These are phyloP conservation scores for Nicotiana undulata DNA, from an alignment of 257 asterid genomes.

Conservation along the genomic window DNA sequence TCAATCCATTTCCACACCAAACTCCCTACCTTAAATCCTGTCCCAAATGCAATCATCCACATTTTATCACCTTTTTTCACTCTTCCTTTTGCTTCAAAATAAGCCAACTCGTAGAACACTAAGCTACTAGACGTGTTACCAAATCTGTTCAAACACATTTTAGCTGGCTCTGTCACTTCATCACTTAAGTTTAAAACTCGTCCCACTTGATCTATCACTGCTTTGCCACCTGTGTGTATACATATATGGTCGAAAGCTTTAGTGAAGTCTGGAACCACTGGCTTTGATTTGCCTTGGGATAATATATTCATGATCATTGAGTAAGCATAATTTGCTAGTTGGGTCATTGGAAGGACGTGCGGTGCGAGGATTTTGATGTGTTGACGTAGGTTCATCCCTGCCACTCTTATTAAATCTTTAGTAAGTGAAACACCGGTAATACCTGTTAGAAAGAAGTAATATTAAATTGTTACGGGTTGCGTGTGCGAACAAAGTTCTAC, in stretches of 20 bases:
- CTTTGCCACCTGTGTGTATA: constrained; percentile 63
- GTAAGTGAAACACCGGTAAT: constrained; percentile 41
- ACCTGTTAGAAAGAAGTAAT: neutral
- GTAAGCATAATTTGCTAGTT: constrained; percentile 31
- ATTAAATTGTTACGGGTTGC: no score
- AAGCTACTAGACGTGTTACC: constrained; percentile 70
- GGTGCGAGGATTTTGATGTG: constrained; percentile 48
- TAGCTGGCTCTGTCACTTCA: constrained; percentile 50
- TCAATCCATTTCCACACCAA: constrained; percentile 51
- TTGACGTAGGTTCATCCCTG: constrained; percentile 31
- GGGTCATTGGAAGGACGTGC: constrained; percentile 44
- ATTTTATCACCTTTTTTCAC: constrained; percentile 54
- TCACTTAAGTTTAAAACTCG: constrained; percentile 32
- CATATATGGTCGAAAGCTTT: constrained; percentile 56
- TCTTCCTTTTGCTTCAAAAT: constrained; percentile 58
- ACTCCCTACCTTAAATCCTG: constrained; percentile 66
- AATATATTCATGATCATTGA: constrained; percentile 7
- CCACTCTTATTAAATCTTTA: constrained; percentile 49
- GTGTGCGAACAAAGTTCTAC: no score
- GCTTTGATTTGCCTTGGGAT: constrained; percentile 11
- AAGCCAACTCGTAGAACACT: constrained; percentile 60
- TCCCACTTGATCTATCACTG: constrained; percentile 46
- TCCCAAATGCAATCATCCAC: constrained; percentile 79
- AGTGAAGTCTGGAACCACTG: constrained; percentile 42
- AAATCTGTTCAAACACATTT: constrained; percentile 53